Base-by-base conservation (phyloP, 331 rosid genomes). In the Malus hybrid region DNA sequence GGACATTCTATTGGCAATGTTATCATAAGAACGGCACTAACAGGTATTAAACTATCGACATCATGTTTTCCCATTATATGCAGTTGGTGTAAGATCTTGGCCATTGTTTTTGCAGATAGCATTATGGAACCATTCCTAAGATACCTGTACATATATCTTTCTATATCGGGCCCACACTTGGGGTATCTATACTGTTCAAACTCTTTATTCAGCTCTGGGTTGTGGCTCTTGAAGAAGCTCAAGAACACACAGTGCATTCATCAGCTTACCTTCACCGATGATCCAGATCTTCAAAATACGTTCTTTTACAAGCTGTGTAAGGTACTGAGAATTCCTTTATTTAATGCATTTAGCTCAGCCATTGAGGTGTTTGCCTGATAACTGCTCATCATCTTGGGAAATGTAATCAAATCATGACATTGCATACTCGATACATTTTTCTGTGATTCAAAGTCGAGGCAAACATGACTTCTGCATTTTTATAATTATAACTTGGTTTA, bases 1-100 rank as follows among this genome's bases (percentile, higher is more conserved):
- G 99, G 99, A 79, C 99, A 94, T 81, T 94, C 99, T 71, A 94
- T 94, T 72, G 99, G 99, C 55, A 94, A 94, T 77, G 86, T 94
- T 79, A 94, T 94, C 76, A 84, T 94, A 80, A 86, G 97, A 82
- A 78, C 97, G 27, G 99, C 97, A 19, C 79, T 94, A 82, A 87
- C 95, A 66, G 99, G 98, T 93, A 79, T 61, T 65, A 32, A 50
- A 65, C 48, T 48, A 24, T 55, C 73, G 62, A 73, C 79, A 77
- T 69, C 24, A n/a, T 77, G 67, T 29, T 82, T 79, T 67, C 44
- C 39, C 34, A 8, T 63, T 75, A 10, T 32, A 75, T 78, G 70
- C 65, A 28, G 71, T 76, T 79, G 80, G 79, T 67, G 57, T 85
- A 76, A 77, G 77, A 73, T 48, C 70, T 71, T 66, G 56, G 59